These are phyloP conservation scores for Talaromyces sp. DNA, from an alignment of 2,329 filamentous ascomycete genomes.

Conservation along the genomic window DNA sequence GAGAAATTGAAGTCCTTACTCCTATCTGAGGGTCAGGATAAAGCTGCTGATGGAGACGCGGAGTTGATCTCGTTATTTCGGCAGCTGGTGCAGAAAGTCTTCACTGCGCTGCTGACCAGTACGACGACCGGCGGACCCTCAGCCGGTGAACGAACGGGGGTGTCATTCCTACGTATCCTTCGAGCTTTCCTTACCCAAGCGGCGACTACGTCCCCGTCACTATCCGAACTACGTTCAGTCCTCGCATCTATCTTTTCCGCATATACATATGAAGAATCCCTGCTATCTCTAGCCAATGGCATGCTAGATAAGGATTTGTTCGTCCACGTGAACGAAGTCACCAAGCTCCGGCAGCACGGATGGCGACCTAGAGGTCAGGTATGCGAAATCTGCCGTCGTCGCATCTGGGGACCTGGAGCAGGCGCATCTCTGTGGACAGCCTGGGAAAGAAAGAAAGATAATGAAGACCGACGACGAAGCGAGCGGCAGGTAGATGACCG, in stretches of 20 bases:
- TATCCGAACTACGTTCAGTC: slow-evolving; percentile 82
- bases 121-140: slow-evolving; percentile 56
- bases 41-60: slow-evolving; percentile 26
- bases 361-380: slow-evolving; percentile 85
- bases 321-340: slow-evolving; percentile 72
- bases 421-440: slow-evolving; percentile 74
- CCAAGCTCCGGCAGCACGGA: slow-evolving; percentile 73
- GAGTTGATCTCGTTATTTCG: slow-evolving; percentile 67
- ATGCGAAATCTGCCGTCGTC: slow-evolving; percentile 79
- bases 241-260: slow-evolving; percentile 88
- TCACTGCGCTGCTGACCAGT: slow-evolving; percentile 78
- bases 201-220: slow-evolving; percentile 74
- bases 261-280: slow-evolving; percentile 91
- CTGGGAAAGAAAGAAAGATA: slow-evolving; percentile 65
- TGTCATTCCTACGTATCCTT: slow-evolving; percentile 84
- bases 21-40: slow-evolving; percentile 1
- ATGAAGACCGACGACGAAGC: slow-evolving; percentile 33
- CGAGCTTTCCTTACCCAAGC: slow-evolving; percentile 84
- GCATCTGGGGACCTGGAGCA: slow-evolving; percentile 86
- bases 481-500: slow-evolving; percentile 31
- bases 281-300: slow-evolving; percentile 78
- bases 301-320: slow-evolving; percentile 89
- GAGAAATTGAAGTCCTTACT: background rate
- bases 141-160: slow-evolving; percentile 48
- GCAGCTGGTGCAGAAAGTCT: slow-evolving; percentile 81